Evolutionary conservation across 352 stramenopile species (phyloP), one percentile per base, ranked within the genome.

Genomic region (Globisporangium ultimum): DNA sequence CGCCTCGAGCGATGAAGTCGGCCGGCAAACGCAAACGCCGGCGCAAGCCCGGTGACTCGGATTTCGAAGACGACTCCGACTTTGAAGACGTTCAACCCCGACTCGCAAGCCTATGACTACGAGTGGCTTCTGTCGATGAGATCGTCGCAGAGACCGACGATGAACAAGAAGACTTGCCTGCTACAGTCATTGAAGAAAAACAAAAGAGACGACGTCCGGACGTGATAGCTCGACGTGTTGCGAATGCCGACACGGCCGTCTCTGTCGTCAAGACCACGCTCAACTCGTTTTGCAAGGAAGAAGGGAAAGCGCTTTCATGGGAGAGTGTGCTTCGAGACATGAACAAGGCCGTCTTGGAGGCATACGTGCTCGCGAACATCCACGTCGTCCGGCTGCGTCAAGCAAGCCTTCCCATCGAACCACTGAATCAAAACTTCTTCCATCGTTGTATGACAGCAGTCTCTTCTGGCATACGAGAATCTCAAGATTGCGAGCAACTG

Each of bases 311-410:
- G 42, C 34, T 64, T 18, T 48, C 41, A 10, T 64, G 58, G 49
- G 49, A 52, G 20, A 54, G 43, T 3, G 41, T 54, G 12, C 20
- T 64, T 7, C 2, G 42, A 1, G 49, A 58, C 20, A 64, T 53
- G 41, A 64, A 64, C 58, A 64, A 64, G 43, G 15, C 11, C 0
- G 49, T 64, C 0, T 0, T 53, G 28, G 58, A 64, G 11, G 49
- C 58, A 18, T 64, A 58, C 38, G 58, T 58, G 18, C 49, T 64
- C 49, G 58, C 58, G 8, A 58, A 64, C 11, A 20, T 58, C 14
- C 42, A 64, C 49, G 43, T 58, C 28, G 17, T 53, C 8, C 57
- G 57, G 46, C 48, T 58, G n/a, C 52, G 57, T 3, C 48, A 41
- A 13, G 36, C 3, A 47, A 53, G 24, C 17, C 36, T 50, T 1